Conservation (phyloP, 805 yeast species). For the Yarrowia osloensis region DNA sequence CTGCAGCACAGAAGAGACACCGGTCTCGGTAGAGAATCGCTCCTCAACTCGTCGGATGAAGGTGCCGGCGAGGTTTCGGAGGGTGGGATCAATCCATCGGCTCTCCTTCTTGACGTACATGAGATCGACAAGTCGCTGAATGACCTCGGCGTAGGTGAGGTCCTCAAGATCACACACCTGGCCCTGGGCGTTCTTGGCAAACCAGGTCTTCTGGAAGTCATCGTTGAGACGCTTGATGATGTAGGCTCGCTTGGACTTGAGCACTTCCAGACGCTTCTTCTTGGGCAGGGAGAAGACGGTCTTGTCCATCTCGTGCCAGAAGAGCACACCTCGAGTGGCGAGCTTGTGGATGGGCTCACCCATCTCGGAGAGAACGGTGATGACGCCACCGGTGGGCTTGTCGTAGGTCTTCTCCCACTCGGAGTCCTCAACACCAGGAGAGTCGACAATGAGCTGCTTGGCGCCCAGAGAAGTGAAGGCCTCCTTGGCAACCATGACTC, state of each 20-base stretch:
- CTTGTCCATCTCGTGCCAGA: slow-evolving; percentile 97
- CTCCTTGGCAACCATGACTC: slow-evolving; percentile 97
- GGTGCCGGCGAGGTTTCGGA: slow-evolving; percentile 84
- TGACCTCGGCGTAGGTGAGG: slow-evolving; percentile 93
- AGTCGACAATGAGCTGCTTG: slow-evolving; percentile 84
- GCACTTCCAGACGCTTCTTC: slow-evolving; percentile 74
- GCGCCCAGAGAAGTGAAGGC: slow-evolving; percentile 93
- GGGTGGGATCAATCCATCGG: slow-evolving; percentile 85
- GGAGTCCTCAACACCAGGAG: slow-evolving; percentile 84
- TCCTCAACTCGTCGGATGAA: slow-evolving; percentile 94
- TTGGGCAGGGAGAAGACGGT: slow-evolving; percentile 90
- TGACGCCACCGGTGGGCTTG: slow-evolving; percentile 94
- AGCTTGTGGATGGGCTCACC: slow-evolving; percentile 99
- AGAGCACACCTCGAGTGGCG: slow-evolving; percentile 95
- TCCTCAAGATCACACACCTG: slow-evolving; percentile 90
- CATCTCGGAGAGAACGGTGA: slow-evolving; percentile 97
- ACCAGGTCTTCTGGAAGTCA: slow-evolving; percentile 98
- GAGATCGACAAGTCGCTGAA: slow-evolving; percentile 82
- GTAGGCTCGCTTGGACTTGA: slow-evolving; percentile 79
- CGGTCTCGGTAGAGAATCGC: slow-evolving; percentile 67
- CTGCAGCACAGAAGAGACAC: slow-evolving; percentile 66
- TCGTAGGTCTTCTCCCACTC: slow-evolving; percentile 95
- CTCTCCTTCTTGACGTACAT: slow-evolving; percentile 75
- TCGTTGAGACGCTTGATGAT: slow-evolving; percentile 83
- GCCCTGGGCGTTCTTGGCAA: slow-evolving; percentile 69